Evolutionary conservation across 2,329 filamentous ascomycete species (phyloP), one percentile per base, ranked within the genome.

Genomic region (Triangularia verruculosa): DNA sequence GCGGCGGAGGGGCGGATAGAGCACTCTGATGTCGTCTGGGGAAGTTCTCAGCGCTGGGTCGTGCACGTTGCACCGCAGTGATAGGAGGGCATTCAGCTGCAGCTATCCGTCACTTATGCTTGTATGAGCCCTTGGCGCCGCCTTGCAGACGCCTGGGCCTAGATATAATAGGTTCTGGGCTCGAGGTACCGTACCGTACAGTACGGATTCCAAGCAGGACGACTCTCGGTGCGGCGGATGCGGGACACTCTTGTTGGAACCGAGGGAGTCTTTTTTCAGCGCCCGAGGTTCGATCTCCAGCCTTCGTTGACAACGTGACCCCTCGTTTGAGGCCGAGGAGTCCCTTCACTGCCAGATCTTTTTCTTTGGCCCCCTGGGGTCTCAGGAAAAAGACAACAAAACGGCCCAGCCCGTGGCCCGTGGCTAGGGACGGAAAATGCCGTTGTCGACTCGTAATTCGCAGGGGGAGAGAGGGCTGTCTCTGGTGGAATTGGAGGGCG

Each of bases 61-160:
- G 59, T 65, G 64, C 61, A 63, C 32, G 64, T 66, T 62, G 67
- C 56, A 67, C 69, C 66, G 61, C 64, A 64, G 66, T 70, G 68
- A 68, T 70, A 68, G 69, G 63, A 68, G 64, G 65, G 68, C 67
- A 68, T 67, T 34, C 67, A 70, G 59, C 70, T 73, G 73, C 72
- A 72, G 64, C 62, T 72, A 73, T 62, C 72, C 72, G 72, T 71
- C 59, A 64, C 64, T 68, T 69, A 70, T 70, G 66, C 66, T 66
- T 70, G 70, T 66, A 67, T 66, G 65, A 58, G 56, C 64, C 64
- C 67, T 68, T 67, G 68, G 70, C 64, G 57, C 66, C 58, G 68
- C 60, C 67, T 66, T 57, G 62, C 54, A 61, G 51, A 43, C 58
- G 63, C 34, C 59, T 63, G 65, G 65, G 52, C 57, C 62, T 56